Percentiles rank a stretch among this genome's conserved stretches.
Conservation (phyloP, 257 asterid genomes). For the Solanum stenotomum region DNA sequence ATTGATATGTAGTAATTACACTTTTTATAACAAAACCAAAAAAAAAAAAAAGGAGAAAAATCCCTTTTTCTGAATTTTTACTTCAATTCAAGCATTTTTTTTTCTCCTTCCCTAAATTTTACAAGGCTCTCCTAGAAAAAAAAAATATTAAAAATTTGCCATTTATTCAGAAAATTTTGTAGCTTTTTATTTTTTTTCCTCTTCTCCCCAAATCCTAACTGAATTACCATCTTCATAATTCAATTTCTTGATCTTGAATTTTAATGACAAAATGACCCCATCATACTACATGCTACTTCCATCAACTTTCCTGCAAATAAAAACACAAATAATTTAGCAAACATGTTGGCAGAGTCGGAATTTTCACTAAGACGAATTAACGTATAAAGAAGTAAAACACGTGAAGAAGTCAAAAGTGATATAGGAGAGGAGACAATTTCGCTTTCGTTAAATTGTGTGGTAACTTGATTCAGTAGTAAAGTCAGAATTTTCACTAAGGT, state of each 20-base stretch:
- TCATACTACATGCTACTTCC: constrained; percentile 71
- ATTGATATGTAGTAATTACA: constrained; percentile 61
- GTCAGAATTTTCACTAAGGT: not conserved
- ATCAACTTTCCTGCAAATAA: constrained; percentile 63
- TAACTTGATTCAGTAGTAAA: not conserved
- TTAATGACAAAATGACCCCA: constrained; percentile 70
- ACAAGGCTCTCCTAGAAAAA: constrained; percentile 28
- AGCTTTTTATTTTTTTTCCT: not conserved
- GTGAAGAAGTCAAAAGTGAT: not conserved
- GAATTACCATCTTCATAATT: constrained; percentile 23
- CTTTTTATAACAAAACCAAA: constrained; percentile 41
- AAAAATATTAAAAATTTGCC: constrained; percentile 11
- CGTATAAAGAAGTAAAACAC: not conserved
- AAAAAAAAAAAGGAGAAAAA: not conserved
- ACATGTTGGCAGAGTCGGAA: not conserved
- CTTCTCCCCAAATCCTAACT: not conserved
- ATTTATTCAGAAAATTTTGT: constrained; percentile 7
- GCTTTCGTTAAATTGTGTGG: not conserved
- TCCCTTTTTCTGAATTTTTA: constrained; percentile 6
- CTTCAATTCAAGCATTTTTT: constrained; percentile 25
- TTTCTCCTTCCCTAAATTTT: constrained; percentile 28
- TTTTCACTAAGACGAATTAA: not conserved
- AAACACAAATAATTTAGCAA: not conserved
- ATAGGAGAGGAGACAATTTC: not conserved
- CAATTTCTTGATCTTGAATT: not conserved